Base-by-base conservation (phyloP, 192 early-diverging fungal species). In the Umbelopsis vinacea region DNA sequence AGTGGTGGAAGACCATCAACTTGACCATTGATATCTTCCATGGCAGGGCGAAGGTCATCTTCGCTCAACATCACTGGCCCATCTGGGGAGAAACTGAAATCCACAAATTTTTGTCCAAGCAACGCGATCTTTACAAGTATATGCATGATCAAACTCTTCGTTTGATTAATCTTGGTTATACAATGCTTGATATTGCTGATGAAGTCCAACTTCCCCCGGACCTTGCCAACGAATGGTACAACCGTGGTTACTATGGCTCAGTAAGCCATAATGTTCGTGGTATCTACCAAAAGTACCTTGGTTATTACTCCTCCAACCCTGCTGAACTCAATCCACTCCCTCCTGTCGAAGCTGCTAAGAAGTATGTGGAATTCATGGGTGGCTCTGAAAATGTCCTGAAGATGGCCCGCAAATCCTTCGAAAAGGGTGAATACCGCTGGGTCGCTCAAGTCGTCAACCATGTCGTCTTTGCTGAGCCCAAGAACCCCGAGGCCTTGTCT, bases 1-100 rank as follows among this genome's bases (percentile, higher is more conserved):
- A 63, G 12, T 63, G 57, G 57, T 63, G 57, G 57, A 63, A 63
- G 57, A 63, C 57, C 15, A 63, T 63, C 14, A 63, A 63, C 35
- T 0, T 35, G 17, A 37, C 57, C 7, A 63, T 63, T 14, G 57
- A 63, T 0, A 35, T 63, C 17, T 63, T 29, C 17, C 2, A 15
- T 37, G 14, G 26, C 26, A 35, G 17, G 14, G 33, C 57, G 0
- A 29, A 29, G 12, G 57, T 63, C 2, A 63, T 63, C 11, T 63
- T 63, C 35, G 57, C 57, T 0, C 57, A 63, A 63, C 57, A 63
- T 63, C 57, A 63, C 26, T 63, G 57, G 57, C 57, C 57, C 26
- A 63, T 63, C 35, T 63, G 57, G 57, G 57, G 57, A 37, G 6
- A 11, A 6, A 9, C 33, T 6, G 33, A 63, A 14, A 63, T 63